These are phyloP conservation scores for Mycena crocata DNA, from an alignment of 768 basidiomycete species.

Conservation along the genomic window DNA sequence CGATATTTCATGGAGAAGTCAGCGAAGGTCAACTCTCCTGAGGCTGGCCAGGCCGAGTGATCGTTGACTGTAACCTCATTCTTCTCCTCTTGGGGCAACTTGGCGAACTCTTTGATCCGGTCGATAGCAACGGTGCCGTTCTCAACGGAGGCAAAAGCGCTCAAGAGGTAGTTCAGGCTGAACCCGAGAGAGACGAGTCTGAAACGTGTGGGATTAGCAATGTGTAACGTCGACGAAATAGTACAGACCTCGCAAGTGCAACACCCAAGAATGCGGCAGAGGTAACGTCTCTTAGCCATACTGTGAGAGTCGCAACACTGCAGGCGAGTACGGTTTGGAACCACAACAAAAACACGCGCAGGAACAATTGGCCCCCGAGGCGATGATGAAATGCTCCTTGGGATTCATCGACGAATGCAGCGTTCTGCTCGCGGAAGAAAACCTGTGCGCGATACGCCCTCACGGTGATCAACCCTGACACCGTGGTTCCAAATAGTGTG, in stretches of 20 bases:
- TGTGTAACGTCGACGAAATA: neutral
- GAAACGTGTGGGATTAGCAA: neutral
- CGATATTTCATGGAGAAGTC: slow-evolving; percentile 25
- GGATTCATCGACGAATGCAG: slow-evolving; percentile 20
- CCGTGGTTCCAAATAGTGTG: slow-evolving; percentile 24
- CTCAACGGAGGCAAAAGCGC: slow-evolving; percentile 18
- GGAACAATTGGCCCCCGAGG: slow-evolving; percentile 18
- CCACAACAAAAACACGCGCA: slow-evolving; percentile 23
- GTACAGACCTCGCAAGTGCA: slow-evolving; percentile 7
- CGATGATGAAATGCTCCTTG: slow-evolving; percentile 25
- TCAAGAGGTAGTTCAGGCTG: slow-evolving; percentile 4
- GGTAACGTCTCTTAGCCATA: slow-evolving; percentile 15
- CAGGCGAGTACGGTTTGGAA: slow-evolving; percentile 26
- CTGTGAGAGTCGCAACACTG: slow-evolving; percentile 15
- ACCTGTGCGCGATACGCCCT: neutral
- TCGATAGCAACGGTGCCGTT: slow-evolving; percentile 23
- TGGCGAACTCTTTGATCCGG: slow-evolving; percentile 23
- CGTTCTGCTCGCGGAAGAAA: slow-evolving; percentile 3
- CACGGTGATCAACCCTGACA: slow-evolving; percentile 21
- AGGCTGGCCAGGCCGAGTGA: slow-evolving; percentile 19
- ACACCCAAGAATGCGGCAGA: slow-evolving; percentile 22
- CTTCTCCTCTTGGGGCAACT: slow-evolving; percentile 23
- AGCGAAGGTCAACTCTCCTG: too few species aligned
- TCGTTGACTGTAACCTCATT: neutral
- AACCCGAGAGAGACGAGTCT: slow-evolving; percentile 20